Percentiles rank a stretch among this genome's conserved stretches.
Conservation (phyloP, 73 alveolate species). For the Halteria grandinella region DNA sequence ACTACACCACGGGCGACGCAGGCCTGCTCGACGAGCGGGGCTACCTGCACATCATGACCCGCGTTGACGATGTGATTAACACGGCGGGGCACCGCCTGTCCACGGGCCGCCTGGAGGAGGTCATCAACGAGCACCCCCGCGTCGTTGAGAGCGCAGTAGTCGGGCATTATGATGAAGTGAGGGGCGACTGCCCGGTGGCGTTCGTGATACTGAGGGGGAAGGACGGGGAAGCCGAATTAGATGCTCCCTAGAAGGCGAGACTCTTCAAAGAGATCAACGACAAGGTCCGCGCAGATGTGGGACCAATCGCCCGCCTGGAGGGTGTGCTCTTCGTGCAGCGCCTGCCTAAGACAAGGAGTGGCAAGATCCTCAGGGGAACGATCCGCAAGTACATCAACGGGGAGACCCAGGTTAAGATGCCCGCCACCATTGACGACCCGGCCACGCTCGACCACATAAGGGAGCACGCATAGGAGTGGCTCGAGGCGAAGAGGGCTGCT, state of each 20-base stretch:
- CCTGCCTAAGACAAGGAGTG: slow-evolving; percentile 97
- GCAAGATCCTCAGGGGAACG: slow-evolving; percentile 88
- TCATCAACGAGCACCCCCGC: slow-evolving; percentile 73
- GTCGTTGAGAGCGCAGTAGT: slow-evolving; percentile 98
- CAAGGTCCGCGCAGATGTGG: slow-evolving; percentile 79
- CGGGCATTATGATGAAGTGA: slow-evolving; percentile 87
- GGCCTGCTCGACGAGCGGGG: slow-evolving; percentile 77
- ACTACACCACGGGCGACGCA: slow-evolving; percentile 66
- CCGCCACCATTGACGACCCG: slow-evolving; percentile 92
- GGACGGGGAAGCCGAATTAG: background rate
- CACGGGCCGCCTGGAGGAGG: slow-evolving; percentile 91
- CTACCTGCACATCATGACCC: slow-evolving; percentile 79
- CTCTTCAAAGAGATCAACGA: slow-evolving; percentile 61
- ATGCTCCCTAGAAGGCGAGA: slow-evolving; percentile 1
- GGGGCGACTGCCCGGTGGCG: slow-evolving; percentile 97
- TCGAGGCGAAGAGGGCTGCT: no score
- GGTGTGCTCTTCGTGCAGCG: slow-evolving; percentile 79
- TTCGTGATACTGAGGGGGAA: slow-evolving; percentile 83
- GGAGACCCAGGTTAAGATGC: slow-evolving; percentile 66
- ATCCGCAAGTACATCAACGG: slow-evolving; percentile 80
- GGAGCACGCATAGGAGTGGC: no score
- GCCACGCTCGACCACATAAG: no score
- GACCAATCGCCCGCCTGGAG: slow-evolving; percentile 92
- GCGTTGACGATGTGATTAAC: slow-evolving; percentile 92
- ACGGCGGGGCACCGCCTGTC: slow-evolving; percentile 93